Evolutionary conservation across 352 stramenopile species (phyloP), one percentile per base, ranked within the genome.

Genomic region (Peronosclerospora sorghi): DNA sequence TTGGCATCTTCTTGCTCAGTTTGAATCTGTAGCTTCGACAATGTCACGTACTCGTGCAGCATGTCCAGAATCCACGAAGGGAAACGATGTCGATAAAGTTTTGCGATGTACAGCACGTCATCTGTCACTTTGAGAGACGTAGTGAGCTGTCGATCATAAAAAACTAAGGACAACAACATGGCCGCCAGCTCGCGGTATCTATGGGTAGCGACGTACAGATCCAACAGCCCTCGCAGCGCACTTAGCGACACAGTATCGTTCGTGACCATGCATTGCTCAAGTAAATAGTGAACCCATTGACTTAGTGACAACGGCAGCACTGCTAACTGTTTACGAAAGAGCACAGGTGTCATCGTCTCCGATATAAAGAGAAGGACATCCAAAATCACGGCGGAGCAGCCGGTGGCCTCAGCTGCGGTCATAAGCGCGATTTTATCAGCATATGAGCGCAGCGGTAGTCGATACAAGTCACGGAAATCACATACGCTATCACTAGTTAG

Each of bases 311-410:
- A 21, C 0, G 69, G 62, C 12, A 68, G 41, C 0, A 28, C 35
- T 7, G 55, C 54, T 18, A 89, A 41, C 42, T 85, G 69, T 1
- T 53, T 59, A 15, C 61, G 58, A 45, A 89, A 83, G 13, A 68
- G 41, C 2, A 45, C 34, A 20, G 58, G 63, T 28, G 73, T 59
- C 77, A 89, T 79, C 21, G 77, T 89, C 54, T 86, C 73, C 41
- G 69, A 84, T 14, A 83, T 48, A 53, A 84, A 89, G 8, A 89
- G 60, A 44, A 89, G 52, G 29, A 83, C 69, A 41, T 86, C 71
- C 41, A 86, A 55, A 35, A 86, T 66, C 3, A 89, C 77, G 13
- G 56, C 62, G 1, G 67, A 48, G 55, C 77, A 85, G 0, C 45
- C 48, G 0, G 77, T 68, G 18, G 56, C 54, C 35, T 83, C 75